Evolutionary conservation across 805 yeast species (phyloP).

Genomic region (Yarrowia sp.): DNA sequence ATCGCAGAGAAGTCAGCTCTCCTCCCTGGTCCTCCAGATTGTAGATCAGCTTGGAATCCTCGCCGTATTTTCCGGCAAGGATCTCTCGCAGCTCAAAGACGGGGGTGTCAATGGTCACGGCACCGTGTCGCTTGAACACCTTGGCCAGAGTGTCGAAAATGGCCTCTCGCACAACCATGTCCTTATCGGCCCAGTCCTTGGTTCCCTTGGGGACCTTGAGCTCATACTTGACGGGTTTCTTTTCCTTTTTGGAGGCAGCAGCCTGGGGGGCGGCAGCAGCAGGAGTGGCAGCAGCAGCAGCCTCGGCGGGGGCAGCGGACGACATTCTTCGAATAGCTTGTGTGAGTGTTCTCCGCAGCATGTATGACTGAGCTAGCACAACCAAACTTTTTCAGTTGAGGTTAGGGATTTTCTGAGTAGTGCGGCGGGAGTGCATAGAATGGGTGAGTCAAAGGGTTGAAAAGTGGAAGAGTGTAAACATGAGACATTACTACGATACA

Average conservation of each 20-base stretch:
- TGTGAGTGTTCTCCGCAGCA: slow-evolving; percentile 34
- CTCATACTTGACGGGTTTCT: slow-evolving; percentile 59
- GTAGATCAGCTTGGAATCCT: slow-evolving; percentile 94
- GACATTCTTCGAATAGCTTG: slow-evolving; percentile 33
- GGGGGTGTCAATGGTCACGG: slow-evolving; percentile 97
- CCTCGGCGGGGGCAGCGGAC: slow-evolving; percentile 26
- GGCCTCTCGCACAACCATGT: slow-evolving; percentile 93
- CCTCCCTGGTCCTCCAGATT: slow-evolving; percentile 99
- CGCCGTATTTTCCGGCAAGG: slow-evolving; percentile 96
- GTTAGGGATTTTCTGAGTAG: slow-evolving; percentile 29
- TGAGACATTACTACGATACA: not conserved
- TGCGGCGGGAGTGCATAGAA: not conserved
- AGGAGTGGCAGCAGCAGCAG: slow-evolving; percentile 10
- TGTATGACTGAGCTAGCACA: slow-evolving; percentile 21
- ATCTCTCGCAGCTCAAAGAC: slow-evolving; percentile 96
- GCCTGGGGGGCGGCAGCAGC: slow-evolving; percentile 17
- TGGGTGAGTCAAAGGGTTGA: not conserved
- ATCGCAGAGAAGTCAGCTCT: slow-evolving; percentile 91
- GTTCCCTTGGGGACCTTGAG: slow-evolving; percentile 96
- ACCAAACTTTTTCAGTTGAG: slow-evolving; percentile 36
- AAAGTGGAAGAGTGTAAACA: not conserved
- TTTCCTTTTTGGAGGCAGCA: slow-evolving; percentile 36
- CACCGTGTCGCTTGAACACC: slow-evolving; percentile 94
- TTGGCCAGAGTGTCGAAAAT: slow-evolving; percentile 74
- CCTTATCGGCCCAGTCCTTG: slow-evolving; percentile 98